phyloP scores from a whole-genome alignment of 1,284 basidiomycete species.

The Trametes hirsuta region DNA sequence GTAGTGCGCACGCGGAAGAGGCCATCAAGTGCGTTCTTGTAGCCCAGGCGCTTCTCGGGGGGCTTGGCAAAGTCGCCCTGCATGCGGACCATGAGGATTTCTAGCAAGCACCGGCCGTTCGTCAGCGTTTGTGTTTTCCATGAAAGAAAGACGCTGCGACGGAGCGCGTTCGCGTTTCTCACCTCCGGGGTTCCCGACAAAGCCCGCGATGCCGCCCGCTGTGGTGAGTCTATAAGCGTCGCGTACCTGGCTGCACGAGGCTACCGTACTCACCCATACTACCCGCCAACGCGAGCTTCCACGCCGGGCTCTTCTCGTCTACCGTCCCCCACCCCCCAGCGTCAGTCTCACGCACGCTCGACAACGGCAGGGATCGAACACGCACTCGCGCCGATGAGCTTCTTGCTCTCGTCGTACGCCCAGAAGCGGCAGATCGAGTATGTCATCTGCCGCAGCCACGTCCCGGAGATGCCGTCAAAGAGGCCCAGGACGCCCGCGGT shows the following conservation, averaged over 20 bases:
- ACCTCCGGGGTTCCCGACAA: slow-evolving; percentile 90
- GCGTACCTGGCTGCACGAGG: slow-evolving; percentile 6
- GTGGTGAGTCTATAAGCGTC: slow-evolving; percentile 13
- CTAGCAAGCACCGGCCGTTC: slow-evolving; percentile 38
- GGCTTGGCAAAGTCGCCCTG: slow-evolving; percentile 90
- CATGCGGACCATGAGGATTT: slow-evolving; percentile 79
- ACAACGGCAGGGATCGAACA: not conserved
- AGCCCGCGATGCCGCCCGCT: slow-evolving; percentile 83
- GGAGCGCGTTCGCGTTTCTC: slow-evolving; percentile 27
- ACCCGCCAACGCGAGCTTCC: slow-evolving; percentile 82
- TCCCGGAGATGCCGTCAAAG: slow-evolving; percentile 87
- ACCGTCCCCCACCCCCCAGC: not conserved
- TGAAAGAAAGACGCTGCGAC: not conserved
- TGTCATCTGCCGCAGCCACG: slow-evolving; percentile 91
- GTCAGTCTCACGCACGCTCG: not conserved
- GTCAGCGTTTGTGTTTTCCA: not conserved
- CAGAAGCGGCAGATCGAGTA: slow-evolving; percentile 93
- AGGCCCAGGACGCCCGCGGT: slow-evolving; percentile 75
- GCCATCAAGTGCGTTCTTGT: slow-evolving; percentile 86
- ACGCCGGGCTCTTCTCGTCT: slow-evolving; percentile 70
- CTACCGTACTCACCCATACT: slow-evolving; percentile 68
- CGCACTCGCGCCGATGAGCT: slow-evolving; percentile 66
- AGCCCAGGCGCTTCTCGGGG: slow-evolving; percentile 82
- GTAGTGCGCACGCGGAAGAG: slow-evolving; percentile 66
- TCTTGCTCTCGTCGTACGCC: slow-evolving; percentile 92